Conservation (phyloP, 2,329 filamentous ascomycete species). For the Colletotrichum neosansevieriae region DNA sequence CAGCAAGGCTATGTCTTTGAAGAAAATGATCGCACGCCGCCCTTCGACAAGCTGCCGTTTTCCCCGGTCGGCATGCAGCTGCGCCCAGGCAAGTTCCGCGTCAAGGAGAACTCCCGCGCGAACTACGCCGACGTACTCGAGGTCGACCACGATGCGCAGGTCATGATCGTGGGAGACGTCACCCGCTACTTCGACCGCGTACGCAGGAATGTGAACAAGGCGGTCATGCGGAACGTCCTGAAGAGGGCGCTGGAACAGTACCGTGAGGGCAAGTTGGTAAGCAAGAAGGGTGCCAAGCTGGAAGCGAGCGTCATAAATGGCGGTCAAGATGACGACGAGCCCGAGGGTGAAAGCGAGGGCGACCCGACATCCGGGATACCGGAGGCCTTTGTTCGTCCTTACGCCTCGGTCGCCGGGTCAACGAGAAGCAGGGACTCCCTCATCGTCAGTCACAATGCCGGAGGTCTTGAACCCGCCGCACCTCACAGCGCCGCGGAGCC, state of each 20-base stretch:
- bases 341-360: conserved; percentile 32
- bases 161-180: conserved; percentile 39
- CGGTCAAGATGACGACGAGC: conserved; percentile 29
- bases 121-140: conserved; percentile 39
- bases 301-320: conserved; percentile 35
- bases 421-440: conserved; percentile 1
- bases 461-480: too few relatives aligned
- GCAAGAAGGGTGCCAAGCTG: conserved; percentile 32
- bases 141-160: conserved; percentile 39
- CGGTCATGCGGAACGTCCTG: conserved; percentile 38
- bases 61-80: conserved; percentile 37
- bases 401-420: conserved; percentile 1
- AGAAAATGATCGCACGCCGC: conserved; percentile 36
- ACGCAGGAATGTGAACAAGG: conserved; percentile 37
- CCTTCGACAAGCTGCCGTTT: conserved; percentile 35
- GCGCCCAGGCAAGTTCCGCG: conserved; percentile 38
- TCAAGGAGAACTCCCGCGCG: conserved; percentile 37
- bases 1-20: conserved; percentile 38
- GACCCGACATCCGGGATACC: background rate
- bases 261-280: conserved; percentile 34
- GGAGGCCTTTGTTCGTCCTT: background rate
- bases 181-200: conserved; percentile 37
- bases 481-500: conserved; percentile 11
- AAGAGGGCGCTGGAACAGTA: conserved; percentile 38
- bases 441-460: too few relatives aligned